A percentile compares a stretch with the other conserved stretches of the same genome.
Evolutionary conservation across 2,329 filamentous ascomycete genomes (phyloP).

Genomic region (Myriangium duriaei): DNA sequence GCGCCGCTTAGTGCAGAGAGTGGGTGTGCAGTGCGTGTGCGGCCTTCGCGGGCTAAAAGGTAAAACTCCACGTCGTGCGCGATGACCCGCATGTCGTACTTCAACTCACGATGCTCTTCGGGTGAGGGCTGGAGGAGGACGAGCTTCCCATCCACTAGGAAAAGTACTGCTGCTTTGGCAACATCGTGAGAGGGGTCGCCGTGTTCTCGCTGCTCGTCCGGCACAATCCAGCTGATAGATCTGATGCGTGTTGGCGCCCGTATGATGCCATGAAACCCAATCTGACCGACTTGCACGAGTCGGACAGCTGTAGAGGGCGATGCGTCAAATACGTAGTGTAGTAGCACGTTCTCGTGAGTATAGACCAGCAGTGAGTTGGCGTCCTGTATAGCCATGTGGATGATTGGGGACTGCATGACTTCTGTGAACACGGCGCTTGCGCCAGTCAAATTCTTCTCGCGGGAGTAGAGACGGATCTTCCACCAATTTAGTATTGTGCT

Average conservation of each 20-base stretch:
- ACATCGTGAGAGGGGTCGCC: conserved; percentile 95
- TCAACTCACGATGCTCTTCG: conserved; percentile 70
- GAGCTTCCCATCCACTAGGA: conserved; percentile 94
- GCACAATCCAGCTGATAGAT: conserved; percentile 89
- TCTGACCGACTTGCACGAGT: conserved; percentile 89
- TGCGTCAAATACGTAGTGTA: conserved; percentile 81
- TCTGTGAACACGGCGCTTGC: conserved; percentile 64
- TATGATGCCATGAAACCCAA: conserved; percentile 93
- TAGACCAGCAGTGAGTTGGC: conserved; percentile 94
- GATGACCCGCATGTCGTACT: conserved; percentile 97
- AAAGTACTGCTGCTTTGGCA: conserved; percentile 80
- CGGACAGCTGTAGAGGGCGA: conserved; percentile 58
- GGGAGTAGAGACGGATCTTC: conserved; percentile 75
- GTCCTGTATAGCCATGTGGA: conserved; percentile 76
- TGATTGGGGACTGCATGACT: conserved; percentile 70
- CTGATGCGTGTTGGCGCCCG: conserved; percentile 83
- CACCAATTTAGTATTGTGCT: background rate
- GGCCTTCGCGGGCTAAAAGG: conserved; percentile 66
- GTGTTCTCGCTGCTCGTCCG: conserved; percentile 75
- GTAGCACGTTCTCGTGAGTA: conserved; percentile 89
- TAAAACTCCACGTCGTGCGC: conserved; percentile 96
- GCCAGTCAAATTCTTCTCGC: conserved; percentile 66
- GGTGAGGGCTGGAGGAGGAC: conserved; percentile 80
- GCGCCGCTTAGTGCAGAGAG: conserved; percentile 22
- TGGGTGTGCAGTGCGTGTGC: conserved; percentile 38